phyloP scores from a whole-genome alignment of 257 asterid species.

The Eustoma russellianum region DNA sequence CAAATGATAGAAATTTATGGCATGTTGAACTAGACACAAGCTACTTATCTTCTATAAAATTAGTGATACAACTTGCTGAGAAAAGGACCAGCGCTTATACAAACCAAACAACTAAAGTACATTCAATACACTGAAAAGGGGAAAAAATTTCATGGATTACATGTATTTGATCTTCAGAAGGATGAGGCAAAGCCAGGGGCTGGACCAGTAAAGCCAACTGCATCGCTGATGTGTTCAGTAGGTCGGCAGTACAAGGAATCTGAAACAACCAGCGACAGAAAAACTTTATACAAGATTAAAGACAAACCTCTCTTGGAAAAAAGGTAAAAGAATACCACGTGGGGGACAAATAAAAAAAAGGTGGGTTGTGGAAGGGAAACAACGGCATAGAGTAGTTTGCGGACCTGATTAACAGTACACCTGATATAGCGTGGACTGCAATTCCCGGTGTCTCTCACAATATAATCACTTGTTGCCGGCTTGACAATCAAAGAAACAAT shows the following conservation, averaged over 20 bases:
- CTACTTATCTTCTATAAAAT: not conserved
- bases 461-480: constrained; percentile 97
- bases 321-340: not conserved
- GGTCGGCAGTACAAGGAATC: constrained; percentile 95
- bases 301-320: constrained; percentile 8
- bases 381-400: not conserved
- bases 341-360: constrained; percentile 2
- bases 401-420: constrained; percentile 92
- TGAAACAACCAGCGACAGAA: constrained; percentile 28
- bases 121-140: not conserved
- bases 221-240: constrained; percentile 93
- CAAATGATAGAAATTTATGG: too few relatives aligned
- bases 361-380: not conserved
- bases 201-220: constrained; percentile 92
- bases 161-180: constrained; percentile 94
- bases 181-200: constrained; percentile 95
- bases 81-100: not conserved
- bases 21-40: not conserved
- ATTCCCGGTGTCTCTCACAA: constrained; percentile 89
- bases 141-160: constrained; percentile 34
- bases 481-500: constrained; percentile 28
- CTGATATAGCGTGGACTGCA: constrained; percentile 98
- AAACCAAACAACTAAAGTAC: not conserved
- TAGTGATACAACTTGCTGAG: not conserved
- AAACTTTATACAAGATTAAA: constrained; percentile 12